Evolutionary conservation across 1,284 basidiomycete genomes (phyloP), one percentile per base, ranked within the genome.

Genomic region (Marasmius sp.): DNA sequence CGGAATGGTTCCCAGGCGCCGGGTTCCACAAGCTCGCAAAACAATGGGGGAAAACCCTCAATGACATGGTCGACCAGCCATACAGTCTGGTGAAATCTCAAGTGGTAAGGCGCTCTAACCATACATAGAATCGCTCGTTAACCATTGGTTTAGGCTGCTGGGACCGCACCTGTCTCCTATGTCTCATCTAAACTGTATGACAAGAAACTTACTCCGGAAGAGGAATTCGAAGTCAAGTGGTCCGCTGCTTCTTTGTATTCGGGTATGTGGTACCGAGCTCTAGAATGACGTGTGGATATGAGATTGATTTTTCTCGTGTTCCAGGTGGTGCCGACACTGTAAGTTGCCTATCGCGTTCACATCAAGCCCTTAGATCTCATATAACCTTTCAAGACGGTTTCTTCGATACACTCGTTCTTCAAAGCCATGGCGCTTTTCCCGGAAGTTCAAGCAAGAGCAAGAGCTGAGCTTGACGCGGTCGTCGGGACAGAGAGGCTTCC

Each of bases 381-480:
- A 6, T 36, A 39, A 37, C 16, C 22, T 62, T 6, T 39, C 5
- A 20, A 62, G 57, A 64, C 62, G 10, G 62, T 64, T 18, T 53
- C 62, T n/a, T 53, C 62, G 1, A 64, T 65, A 9, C 39, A 61
- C 50, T 59, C 63, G 1, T 67, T 68, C 57, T 68, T 68, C 66
- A 64, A 64, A 55, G 72, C 70, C 0, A 71, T 77, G 69, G 58
- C 70, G 4, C 64, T 70, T 6, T 68, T 72, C 62, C 79, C 77
- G 0, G 72, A 77, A 6, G 69, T 74, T 6, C 75, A 75, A 59
- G 67, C 59, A 20, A 71, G 65, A 33, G 77, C 74, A 16, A 74
- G 74, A 58, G 71, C 65, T 11, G 78, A 80, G 65, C 61, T 80
- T 9, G 76, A 79, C 54, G 55, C 68, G 5, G 71, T 79, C 5